Conservation (phyloP, 257 asterid genomes). For the Nicotiana noctiflora region DNA sequence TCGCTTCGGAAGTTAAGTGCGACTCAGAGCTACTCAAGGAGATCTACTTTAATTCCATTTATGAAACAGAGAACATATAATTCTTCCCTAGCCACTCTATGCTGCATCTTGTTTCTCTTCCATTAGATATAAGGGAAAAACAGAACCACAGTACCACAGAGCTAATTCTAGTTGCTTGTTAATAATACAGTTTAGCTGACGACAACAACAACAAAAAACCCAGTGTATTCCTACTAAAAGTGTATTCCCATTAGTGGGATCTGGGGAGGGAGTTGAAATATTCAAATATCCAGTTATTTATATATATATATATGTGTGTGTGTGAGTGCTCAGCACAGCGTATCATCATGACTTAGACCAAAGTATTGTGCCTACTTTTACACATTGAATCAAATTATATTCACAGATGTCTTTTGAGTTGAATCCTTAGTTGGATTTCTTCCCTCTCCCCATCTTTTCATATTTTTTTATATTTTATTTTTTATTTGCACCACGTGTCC, state of each 20-base stretch:
- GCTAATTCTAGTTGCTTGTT: not conserved
- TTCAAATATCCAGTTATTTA: no score
- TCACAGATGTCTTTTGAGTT: not conserved
- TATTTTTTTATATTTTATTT: no score
- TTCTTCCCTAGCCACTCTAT: not conserved
- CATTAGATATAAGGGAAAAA: not conserved
- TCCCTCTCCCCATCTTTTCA: not conserved
- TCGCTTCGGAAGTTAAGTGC: not conserved
- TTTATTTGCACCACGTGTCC: no score
- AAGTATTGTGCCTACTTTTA: not conserved
- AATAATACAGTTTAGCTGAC: not conserved
- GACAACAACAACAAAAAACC: no score
- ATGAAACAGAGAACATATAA: not conserved
- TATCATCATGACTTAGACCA: not conserved
- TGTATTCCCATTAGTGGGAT: no score
- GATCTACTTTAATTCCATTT: not conserved
- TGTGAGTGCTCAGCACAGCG: not conserved
- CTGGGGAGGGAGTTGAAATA: no score
- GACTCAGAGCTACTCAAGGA: not conserved
- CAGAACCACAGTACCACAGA: not conserved
- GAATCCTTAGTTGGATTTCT: not conserved
- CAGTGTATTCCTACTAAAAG: no score
- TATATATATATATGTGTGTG: no score
- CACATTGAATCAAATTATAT: not conserved
- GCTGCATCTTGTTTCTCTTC: not conserved